Conservation (phyloP, 2,329 filamentous ascomycete species). For the Fusarium chlamydosporum region DNA sequence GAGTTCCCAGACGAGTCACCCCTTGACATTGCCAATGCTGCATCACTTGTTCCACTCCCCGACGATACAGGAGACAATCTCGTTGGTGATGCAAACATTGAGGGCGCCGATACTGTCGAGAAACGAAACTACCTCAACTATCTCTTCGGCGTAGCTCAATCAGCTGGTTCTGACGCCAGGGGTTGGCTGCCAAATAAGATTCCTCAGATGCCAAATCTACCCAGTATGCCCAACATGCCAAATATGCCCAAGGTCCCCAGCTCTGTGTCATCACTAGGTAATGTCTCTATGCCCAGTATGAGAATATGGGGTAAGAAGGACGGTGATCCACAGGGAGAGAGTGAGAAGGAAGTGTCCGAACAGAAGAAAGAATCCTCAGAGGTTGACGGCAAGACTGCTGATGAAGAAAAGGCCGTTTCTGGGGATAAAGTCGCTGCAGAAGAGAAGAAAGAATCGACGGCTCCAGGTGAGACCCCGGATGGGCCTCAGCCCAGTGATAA, state of each 20-base stretch:
- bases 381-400: background rate
- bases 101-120: slow-evolving; percentile 54
- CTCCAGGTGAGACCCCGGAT: background rate
- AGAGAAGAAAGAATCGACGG: background rate
- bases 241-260: slow-evolving; percentile 49
- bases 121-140: slow-evolving; percentile 64
- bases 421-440: background rate
- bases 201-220: slow-evolving; percentile 55
- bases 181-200: slow-evolving; percentile 63
- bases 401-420: background rate
- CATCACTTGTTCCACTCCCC: slow-evolving; percentile 64
- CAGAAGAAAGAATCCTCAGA: background rate
- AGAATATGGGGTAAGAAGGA: slow-evolving; percentile 52
- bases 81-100: slow-evolving; percentile 51
- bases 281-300: slow-evolving; percentile 53
- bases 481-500: background rate
- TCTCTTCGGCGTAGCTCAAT: slow-evolving; percentile 64
- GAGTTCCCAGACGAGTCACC: slow-evolving; percentile 57
- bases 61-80: slow-evolving; percentile 57
- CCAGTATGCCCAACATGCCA: slow-evolving; percentile 52
- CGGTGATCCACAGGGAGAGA: background rate
- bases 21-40: slow-evolving; percentile 67
- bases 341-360: background rate
- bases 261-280: slow-evolving; percentile 51
- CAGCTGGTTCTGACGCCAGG: slow-evolving; percentile 61